Conservation (phyloP, 805 yeast species). For the Vanderwaltozyma yarrowii region DNA sequence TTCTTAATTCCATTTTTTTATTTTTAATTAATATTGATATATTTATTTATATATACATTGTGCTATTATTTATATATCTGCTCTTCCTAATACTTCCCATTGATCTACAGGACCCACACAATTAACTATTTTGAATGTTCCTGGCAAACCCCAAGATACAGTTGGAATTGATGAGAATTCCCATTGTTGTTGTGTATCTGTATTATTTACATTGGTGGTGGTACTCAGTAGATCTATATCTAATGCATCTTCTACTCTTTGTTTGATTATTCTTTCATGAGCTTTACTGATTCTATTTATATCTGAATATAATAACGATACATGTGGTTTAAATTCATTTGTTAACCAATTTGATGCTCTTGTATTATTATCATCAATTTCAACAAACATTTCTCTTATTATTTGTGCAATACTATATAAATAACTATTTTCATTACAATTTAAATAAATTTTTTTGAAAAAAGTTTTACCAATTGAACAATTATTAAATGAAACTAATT, state of each 20-base stretch:
- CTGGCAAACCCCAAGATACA: constrained; percentile 55
- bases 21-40: not conserved
- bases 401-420: constrained; percentile 33
- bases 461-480: constrained; percentile 21
- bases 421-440: constrained; percentile 19
- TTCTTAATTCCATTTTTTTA: no score
- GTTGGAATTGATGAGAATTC: constrained; percentile 10
- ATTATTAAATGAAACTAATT: constrained; percentile 17
- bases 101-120: constrained; percentile 64
- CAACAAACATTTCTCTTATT: constrained; percentile 47
- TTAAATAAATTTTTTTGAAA: constrained; percentile 22
- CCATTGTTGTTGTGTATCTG: constrained; percentile 18
- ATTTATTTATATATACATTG: not conserved
- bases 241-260: constrained; percentile 55
- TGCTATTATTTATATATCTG: constrained; percentile 20
- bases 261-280: constrained; percentile 48
- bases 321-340: constrained; percentile 57
- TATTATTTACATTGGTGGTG: constrained; percentile 4
- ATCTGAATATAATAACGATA: constrained; percentile 60
- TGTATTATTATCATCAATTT: constrained; percentile 18
- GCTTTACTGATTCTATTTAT: constrained; percentile 60
- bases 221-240: constrained; percentile 28
- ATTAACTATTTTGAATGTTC: constrained; percentile 48
- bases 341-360: constrained; percentile 49
- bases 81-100: constrained; percentile 54